These are phyloP conservation scores for Acacia confusa DNA, from an alignment of 306 rosid species.

Conservation along the genomic window DNA sequence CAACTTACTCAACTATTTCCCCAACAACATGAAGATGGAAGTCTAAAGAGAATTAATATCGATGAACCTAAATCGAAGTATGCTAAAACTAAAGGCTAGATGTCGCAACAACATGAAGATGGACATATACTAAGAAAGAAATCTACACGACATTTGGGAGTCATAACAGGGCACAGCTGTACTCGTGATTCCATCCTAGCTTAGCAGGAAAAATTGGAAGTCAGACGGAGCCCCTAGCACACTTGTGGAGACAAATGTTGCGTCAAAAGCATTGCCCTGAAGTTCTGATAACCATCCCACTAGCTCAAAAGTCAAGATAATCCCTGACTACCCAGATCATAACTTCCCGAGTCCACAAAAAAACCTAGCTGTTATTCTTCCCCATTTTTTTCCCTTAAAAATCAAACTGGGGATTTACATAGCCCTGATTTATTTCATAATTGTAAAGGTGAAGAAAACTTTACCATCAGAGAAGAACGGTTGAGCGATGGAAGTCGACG, in stretches of 20 bases:
- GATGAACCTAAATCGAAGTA: neutral
- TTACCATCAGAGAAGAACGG: slow-evolving; percentile 5
- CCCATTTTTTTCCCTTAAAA: neutral
- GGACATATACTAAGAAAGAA: neutral
- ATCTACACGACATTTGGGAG: neutral
- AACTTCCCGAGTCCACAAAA: neutral
- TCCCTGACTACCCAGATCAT: neutral
- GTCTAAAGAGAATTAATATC: no score
- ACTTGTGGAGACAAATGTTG: neutral
- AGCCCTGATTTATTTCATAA: neutral
- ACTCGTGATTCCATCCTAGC: neutral
- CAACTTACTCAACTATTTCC: neutral
- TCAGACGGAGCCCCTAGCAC: neutral
- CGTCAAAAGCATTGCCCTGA: neutral
- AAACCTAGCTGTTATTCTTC: neutral
- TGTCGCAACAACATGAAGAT: neutral
- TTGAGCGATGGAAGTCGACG: neutral
- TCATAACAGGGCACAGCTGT: neutral
- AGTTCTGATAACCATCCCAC: neutral
- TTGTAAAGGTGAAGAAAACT: neutral
- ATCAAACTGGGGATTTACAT: neutral
- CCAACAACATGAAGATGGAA: no score
- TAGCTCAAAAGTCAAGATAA: neutral
- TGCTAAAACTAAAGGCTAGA: neutral
- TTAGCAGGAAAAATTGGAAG: neutral